A percentile compares a stretch with the other conserved stretches of the same genome.
Evolutionary conservation across 345 rosid genomes (phyloP).

Genomic region (Camelina sativa): DNA sequence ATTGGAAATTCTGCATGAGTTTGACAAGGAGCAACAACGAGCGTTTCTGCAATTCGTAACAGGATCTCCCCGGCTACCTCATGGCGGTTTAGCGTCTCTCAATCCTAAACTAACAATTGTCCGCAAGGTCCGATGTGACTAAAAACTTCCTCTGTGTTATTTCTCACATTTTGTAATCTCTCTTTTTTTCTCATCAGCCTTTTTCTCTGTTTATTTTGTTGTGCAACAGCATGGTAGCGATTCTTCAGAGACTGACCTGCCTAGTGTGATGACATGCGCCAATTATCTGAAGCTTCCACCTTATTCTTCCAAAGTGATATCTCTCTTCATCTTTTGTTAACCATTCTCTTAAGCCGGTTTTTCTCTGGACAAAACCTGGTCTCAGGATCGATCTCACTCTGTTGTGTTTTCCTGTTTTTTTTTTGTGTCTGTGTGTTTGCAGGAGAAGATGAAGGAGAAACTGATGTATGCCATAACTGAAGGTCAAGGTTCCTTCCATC

Average conservation of each 20-base stretch:
- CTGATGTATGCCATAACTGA: conserved; percentile 86
- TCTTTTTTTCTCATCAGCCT: background rate
- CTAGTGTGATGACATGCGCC: conserved; percentile 98
- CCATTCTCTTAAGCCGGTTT: background rate
- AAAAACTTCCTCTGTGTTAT: conserved; percentile 1
- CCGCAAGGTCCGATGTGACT: conserved; percentile 62
- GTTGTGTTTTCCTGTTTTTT: background rate
- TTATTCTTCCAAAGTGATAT: conserved; percentile 79
- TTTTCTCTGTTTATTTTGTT: conserved; percentile 7
- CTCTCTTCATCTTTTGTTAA: conserved; percentile 18
- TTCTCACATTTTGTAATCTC: background rate
- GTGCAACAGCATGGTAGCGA: conserved; percentile 69
- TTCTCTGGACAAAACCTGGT: conserved; percentile 17
- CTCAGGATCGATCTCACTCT: conserved; percentile 30
- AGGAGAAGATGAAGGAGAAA: conserved; percentile 96
- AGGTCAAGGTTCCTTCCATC: conserved; percentile 98
- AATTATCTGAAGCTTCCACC: conserved; percentile 96
- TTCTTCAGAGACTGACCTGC: conserved; percentile 73
- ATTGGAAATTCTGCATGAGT: conserved; percentile 77
- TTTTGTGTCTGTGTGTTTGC: conserved; percentile 37
- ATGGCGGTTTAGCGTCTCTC: conserved; percentile 89
- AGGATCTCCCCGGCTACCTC: conserved; percentile 94
- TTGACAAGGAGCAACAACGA: conserved; percentile 61
- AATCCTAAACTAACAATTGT: conserved; percentile 92
- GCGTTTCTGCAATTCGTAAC: conserved; percentile 95